Percentiles rank a stretch among this genome's conserved stretches.
These are phyloP conservation scores for Litsea cubeba DNA, from an alignment of 164 flowering plant species.

Conservation along the genomic window DNA sequence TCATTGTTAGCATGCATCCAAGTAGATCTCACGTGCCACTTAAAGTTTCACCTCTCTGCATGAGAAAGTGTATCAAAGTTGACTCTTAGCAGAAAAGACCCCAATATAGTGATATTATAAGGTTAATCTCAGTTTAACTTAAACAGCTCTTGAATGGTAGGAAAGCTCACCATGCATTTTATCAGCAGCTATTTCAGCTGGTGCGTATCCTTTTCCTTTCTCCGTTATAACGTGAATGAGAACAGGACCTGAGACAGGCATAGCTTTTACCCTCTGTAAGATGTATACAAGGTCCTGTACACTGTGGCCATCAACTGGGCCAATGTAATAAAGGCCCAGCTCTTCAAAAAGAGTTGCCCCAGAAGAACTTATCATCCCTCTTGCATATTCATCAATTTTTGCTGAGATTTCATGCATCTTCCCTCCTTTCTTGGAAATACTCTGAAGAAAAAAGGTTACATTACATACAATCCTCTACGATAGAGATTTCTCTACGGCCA, in stretches of 20 bases:
- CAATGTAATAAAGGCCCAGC: slow-evolving; percentile 23
- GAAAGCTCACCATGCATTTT: slow-evolving; percentile 40
- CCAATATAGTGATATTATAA: no score
- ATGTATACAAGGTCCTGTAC: slow-evolving; percentile 35
- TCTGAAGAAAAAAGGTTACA: slow-evolving; percentile 14
- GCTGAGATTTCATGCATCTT: slow-evolving; percentile 15
- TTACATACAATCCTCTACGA: no score
- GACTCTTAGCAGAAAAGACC: no score
- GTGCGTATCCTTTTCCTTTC: slow-evolving; percentile 55
- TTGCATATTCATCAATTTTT: slow-evolving; percentile 16
- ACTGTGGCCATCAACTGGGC: slow-evolving; percentile 23
- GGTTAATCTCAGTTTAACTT: no score
- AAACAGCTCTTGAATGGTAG: no score
- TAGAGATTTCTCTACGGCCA: no score
- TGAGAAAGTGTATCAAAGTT: no score
- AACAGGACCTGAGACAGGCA: slow-evolving; percentile 45
- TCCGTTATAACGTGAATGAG: slow-evolving; percentile 44
- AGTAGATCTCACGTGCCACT: no score
- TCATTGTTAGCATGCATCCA: no score
- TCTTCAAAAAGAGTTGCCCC: slow-evolving; percentile 22
- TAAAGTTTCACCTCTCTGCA: no score
- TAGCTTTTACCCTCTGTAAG: slow-evolving; percentile 31
- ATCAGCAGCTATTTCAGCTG: slow-evolving; percentile 40
- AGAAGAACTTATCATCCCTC: slow-evolving; percentile 13
- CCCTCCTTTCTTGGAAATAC: slow-evolving; percentile 31